Evolutionary conservation across 2,329 filamentous ascomycete species (phyloP).

Genomic region (Stachybotrys chartarum): DNA sequence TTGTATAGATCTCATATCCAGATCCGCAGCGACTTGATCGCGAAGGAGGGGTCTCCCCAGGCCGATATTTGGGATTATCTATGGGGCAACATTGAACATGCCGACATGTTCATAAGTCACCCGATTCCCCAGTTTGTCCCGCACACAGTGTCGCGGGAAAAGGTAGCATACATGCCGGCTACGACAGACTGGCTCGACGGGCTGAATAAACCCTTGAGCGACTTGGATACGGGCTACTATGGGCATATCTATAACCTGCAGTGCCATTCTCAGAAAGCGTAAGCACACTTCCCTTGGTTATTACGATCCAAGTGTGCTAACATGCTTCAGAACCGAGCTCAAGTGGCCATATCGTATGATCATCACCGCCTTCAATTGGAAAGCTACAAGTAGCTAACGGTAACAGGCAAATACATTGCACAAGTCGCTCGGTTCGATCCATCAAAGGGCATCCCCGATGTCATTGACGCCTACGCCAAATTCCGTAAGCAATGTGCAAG

Average conservation of each 20-base stretch:
- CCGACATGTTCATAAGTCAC: slow-evolving; percentile 77
- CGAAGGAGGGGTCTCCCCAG: slow-evolving; percentile 56
- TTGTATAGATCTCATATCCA: slow-evolving; percentile 81
- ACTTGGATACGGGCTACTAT: slow-evolving; percentile 68
- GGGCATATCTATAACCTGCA: slow-evolving; percentile 63
- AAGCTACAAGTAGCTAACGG: slow-evolving; percentile 8
- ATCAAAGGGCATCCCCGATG: slow-evolving; percentile 72
- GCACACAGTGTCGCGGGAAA: slow-evolving; percentile 54
- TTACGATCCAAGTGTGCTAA: slow-evolving; percentile 1
- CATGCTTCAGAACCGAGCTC: slow-evolving; percentile 33
- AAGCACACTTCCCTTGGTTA: slow-evolving; percentile 2
- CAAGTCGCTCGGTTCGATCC: slow-evolving; percentile 81
- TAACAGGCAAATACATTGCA: slow-evolving; percentile 60
- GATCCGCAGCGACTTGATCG: slow-evolving; percentile 66
- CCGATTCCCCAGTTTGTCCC: slow-evolving; percentile 73
- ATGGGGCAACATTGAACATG: slow-evolving; percentile 62
- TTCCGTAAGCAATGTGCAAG: slow-evolving; percentile 57
- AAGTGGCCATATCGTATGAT: slow-evolving; percentile 44
- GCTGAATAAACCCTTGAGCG: slow-evolving; percentile 65
- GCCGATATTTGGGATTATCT: slow-evolving; percentile 69
- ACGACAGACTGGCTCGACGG: slow-evolving; percentile 82
- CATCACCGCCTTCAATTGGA: not conserved
- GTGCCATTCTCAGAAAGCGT: slow-evolving; percentile 52
- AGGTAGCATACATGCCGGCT: slow-evolving; percentile 69
- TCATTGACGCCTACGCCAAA: slow-evolving; percentile 68